Base-by-base conservation (phyloP, 345 rosid species). In the Eucalyptus camaldulensis region DNA sequence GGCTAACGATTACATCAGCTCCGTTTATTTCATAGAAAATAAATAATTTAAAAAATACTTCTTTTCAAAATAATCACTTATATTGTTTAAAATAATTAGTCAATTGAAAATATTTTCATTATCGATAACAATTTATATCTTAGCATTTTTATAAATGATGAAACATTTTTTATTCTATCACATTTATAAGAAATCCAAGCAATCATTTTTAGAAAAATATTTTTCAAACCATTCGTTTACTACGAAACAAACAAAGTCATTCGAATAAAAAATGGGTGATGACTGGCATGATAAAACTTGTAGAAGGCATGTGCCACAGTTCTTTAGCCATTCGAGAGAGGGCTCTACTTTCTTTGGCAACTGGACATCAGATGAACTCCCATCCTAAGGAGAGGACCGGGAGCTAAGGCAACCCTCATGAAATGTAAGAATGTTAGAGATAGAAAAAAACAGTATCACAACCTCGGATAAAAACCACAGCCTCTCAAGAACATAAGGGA, bases 231-330 rank as follows among this genome's bases (percentile, higher is more conserved):
- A 10, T 24, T 22, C 1, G 1, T 10, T 56, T 10, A 22, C 29
- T 2, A 0, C 3, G 0, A 56, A 24, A 10, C 13, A 56, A 56
- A 56, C 13, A 25, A 56, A 56, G 62, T 56, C 13, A 50, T 50
- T 50, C 7, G 3, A 50, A 50, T 10, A 2, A 8, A 8, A 56
- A 6, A 56, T 56, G 29, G 81, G 44, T 33, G 44, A 72, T 31
- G 44, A 33, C 44, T 72, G 13, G 81, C 44, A 10, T 72, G 13
- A 72, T 72, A 33, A 33, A 72, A 67, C 80, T 31, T 33, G 81
- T 17, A 72, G 44, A 33, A 33, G 81, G 81, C 44, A 72, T 3
- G 44, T 72, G 81, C 81, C 81, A 33, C 81, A 6, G 81, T 5
- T 10, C 81, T 72, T 37, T 72, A 40, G 81, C 81, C 81, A 33